phyloP scores from a whole-genome alignment of 1,139 yeast species.

The Kurtzmaniella quercitrusa region DNA sequence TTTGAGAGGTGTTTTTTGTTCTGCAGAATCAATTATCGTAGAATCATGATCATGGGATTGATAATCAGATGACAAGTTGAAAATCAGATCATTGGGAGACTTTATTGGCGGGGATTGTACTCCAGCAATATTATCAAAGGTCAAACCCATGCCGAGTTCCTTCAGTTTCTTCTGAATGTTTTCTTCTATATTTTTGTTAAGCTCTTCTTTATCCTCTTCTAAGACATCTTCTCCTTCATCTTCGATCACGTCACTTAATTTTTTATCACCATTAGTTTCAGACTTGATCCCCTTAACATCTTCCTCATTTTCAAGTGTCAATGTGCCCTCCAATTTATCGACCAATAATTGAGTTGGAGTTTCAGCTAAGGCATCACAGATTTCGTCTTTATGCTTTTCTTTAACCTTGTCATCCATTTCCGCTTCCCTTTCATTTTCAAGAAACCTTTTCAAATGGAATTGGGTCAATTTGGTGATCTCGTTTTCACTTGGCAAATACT shows the following conservation, averaged over 20 bases:
- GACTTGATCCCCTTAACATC: neutral
- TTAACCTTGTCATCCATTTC: constrained; percentile 8
- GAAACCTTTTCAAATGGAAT: constrained; percentile 74
- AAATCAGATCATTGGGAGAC: neutral
- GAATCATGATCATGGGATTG: neutral
- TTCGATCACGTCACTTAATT: constrained; percentile 2
- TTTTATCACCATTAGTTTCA: constrained; percentile 9
- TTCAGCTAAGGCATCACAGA: constrained; percentile 1
- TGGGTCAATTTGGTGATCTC: constrained; percentile 92
- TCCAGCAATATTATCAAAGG: no score
- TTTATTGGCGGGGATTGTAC: neutral
- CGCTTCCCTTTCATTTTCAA: constrained; percentile 29
- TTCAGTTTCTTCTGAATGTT: constrained; percentile 9
- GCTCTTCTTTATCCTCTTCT: constrained; percentile 9
- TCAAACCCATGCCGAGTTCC: constrained; percentile 8
- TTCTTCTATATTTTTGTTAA: constrained; percentile 10
- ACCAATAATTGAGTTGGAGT: constrained; percentile 7
- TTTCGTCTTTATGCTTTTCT: constrained; percentile 6
- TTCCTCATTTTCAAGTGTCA: neutral
- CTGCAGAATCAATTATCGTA: neutral
- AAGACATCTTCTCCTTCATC: neutral
- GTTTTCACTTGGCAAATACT: constrained; percentile 83
- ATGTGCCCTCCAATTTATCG: constrained; percentile 10
- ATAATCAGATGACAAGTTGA: neutral
- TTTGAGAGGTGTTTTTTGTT: neutral